Evolutionary conservation across 164 flowering plant genomes (phyloP).

Genomic region (Vitis amurensis): DNA sequence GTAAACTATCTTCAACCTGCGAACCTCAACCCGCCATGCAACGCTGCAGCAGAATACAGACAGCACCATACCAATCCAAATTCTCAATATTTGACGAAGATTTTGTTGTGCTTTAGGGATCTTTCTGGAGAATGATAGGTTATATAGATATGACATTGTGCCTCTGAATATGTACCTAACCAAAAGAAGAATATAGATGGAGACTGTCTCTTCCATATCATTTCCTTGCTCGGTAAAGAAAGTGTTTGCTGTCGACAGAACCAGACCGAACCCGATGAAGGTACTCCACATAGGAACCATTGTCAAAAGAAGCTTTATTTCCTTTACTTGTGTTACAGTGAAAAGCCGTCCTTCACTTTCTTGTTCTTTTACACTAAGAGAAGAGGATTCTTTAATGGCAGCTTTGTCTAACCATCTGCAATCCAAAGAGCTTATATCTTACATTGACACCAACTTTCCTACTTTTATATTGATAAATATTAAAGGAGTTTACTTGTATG

Average conservation of each 20-base stretch:
- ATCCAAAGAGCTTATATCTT: too few relatives aligned
- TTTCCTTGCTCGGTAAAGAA: conserved; percentile 28
- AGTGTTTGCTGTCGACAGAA: conserved; percentile 19
- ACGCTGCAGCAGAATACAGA: conserved; percentile 19
- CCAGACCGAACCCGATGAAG: conserved; percentile 24
- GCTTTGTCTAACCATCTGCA: conserved; percentile 21
- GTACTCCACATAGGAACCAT: conserved; percentile 32
- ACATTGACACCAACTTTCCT: too few relatives aligned
- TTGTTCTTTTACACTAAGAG: conserved; percentile 2
- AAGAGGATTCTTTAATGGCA: conserved; percentile 10
- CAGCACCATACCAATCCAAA: conserved; percentile 25
- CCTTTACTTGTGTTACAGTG: conserved; percentile 26
- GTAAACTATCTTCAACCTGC: conserved; percentile 5
- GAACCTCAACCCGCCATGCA: conserved; percentile 22
- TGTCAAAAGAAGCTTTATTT: conserved; percentile 22
- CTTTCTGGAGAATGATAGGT: too few relatives aligned
- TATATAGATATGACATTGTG: not conserved
- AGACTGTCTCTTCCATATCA: not conserved
- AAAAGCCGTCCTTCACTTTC: conserved; percentile 21
- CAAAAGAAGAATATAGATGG: not conserved
- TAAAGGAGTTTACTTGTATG: too few relatives aligned
- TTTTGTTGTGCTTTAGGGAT: not conserved
- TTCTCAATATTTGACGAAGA: not conserved
- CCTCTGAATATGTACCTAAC: not conserved
- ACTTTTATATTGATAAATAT: too few relatives aligned